Conservation (phyloP, 2,329 filamentous ascomycete species). For the Penicillium sp. region DNA sequence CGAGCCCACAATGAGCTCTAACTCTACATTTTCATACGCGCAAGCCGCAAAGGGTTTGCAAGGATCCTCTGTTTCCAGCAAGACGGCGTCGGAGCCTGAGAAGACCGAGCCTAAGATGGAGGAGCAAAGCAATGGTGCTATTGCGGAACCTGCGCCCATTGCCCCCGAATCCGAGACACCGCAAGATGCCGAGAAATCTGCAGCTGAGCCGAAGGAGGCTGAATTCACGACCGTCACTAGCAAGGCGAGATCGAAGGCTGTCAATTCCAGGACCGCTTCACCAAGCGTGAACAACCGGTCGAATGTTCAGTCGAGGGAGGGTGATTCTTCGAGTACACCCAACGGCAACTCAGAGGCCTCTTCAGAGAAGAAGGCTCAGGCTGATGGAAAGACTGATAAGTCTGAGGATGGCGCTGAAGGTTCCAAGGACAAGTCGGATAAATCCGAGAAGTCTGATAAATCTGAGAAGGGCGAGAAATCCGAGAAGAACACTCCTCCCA, state of each 20-base stretch:
- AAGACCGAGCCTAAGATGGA: slow-evolving; percentile 30
- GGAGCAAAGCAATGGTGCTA: slow-evolving; percentile 30
- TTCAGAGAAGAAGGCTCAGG: slow-evolving; percentile 66
- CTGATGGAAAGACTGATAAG: slow-evolving; percentile 59
- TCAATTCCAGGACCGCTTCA: slow-evolving; percentile 48
- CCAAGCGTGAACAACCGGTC: slow-evolving; percentile 48
- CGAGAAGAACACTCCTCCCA: slow-evolving; percentile 58
- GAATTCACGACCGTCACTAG: slow-evolving; percentile 32
- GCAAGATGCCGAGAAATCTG: slow-evolving; percentile 40
- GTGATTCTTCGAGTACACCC: slow-evolving; percentile 59
- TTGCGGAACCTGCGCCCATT: slow-evolving; percentile 28
- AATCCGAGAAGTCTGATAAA: slow-evolving; percentile 54
- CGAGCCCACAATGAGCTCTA: slow-evolving; percentile 40
- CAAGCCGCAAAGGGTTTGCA: slow-evolving; percentile 85
- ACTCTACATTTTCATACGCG: slow-evolving; percentile 79
- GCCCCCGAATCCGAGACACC: slow-evolving; percentile 48
- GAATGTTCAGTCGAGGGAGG: slow-evolving; percentile 56
- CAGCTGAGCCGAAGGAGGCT: slow-evolving; percentile 31
- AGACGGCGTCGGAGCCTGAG: slow-evolving; percentile 33
- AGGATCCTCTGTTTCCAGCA: slow-evolving; percentile 46
- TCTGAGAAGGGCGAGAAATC: slow-evolving; percentile 59
- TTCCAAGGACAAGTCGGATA: slow-evolving; percentile 48
- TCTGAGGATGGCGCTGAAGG: slow-evolving; percentile 39
- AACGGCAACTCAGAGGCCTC: slow-evolving; percentile 65
- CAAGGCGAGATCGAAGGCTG: slow-evolving; percentile 31